Percentiles rank a stretch among this genome's conserved stretches.
These are phyloP conservation scores for Phytophthora pistaciae DNA, from an alignment of 352 stramenopile species.

Conservation along the genomic window DNA sequence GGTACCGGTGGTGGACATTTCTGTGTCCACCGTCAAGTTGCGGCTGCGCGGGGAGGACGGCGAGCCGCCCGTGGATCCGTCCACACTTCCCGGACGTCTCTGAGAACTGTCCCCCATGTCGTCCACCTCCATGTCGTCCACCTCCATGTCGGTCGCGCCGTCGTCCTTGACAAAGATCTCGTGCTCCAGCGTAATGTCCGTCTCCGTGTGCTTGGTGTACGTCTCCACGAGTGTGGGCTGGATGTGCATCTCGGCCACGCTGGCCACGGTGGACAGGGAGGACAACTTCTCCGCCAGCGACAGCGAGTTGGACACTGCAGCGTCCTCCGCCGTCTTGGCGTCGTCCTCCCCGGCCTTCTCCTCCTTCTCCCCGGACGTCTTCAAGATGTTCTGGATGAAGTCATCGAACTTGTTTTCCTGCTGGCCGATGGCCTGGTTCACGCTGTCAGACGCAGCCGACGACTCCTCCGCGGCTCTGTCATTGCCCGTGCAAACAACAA, in stretches of 20 bases:
- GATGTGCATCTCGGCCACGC: slow-evolving; percentile 84
- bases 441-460: slow-evolving; percentile 47
- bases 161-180: slow-evolving; percentile 71
- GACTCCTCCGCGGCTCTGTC: slow-evolving; percentile 50
- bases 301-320: slow-evolving; percentile 44
- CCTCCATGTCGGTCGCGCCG: slow-evolving; percentile 47
- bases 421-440: slow-evolving; percentile 70
- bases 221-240: slow-evolving; percentile 83
- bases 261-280: slow-evolving; percentile 75
- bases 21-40: slow-evolving; percentile 60
- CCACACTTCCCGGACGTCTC: slow-evolving; percentile 42
- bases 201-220: slow-evolving; percentile 89
- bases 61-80: slow-evolving; percentile 24
- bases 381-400: slow-evolving; percentile 90
- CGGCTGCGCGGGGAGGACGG: slow-evolving; percentile 51
- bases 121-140: slow-evolving; percentile 70
- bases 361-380: slow-evolving; percentile 50
- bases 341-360: slow-evolving; percentile 21
- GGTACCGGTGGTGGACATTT: slow-evolving; percentile 33
- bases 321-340: slow-evolving; percentile 29
- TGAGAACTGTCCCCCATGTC: slow-evolving; percentile 28
- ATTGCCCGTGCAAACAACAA: slow-evolving; percentile 8
- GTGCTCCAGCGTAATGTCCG: slow-evolving; percentile 84
- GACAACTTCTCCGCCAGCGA: slow-evolving; percentile 85
- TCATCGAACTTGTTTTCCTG: slow-evolving; percentile 83